Conservation (phyloP, 2,329 filamentous ascomycete genomes). For the Albophoma yamanashiensis region DNA sequence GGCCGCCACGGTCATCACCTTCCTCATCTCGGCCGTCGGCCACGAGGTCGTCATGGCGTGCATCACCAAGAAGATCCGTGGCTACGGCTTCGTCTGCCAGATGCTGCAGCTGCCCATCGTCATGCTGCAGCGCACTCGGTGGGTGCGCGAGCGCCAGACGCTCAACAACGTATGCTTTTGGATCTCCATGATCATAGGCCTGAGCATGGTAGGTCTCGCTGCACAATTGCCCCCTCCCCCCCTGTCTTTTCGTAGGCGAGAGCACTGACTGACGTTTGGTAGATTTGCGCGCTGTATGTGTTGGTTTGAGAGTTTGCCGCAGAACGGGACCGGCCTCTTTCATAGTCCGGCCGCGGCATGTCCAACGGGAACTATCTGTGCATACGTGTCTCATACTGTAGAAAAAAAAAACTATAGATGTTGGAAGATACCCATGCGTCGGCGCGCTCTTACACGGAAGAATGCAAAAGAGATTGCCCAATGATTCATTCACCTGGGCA, state of each 20-base stretch:
- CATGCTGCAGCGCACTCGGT: constrained; percentile 73
- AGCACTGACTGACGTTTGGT: constrained; percentile 6
- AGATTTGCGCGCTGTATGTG: constrained; percentile 46
- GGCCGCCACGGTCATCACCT: constrained; percentile 79
- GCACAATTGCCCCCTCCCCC: not conserved
- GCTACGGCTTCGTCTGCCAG: constrained; percentile 89
- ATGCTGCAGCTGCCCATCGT: constrained; percentile 96
- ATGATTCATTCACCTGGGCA: no score
- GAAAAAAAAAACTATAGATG: not conserved
- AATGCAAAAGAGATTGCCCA: no score
- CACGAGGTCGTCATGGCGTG: constrained; percentile 97
- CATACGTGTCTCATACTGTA: not conserved
- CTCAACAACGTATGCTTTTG: constrained; percentile 88
- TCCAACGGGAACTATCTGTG: not conserved
- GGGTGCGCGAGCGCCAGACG: constrained; percentile 62
- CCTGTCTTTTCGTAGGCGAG: not conserved
- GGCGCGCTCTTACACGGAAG: not conserved
- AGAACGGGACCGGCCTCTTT: not conserved
- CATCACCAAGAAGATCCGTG: constrained; percentile 91
- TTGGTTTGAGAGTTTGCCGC: not conserved
- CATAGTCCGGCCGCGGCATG: not conserved
- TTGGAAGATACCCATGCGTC: not conserved
- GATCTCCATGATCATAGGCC: constrained; percentile 80
- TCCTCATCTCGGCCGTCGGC: constrained; percentile 77
- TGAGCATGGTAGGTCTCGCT: constrained; percentile 57